Evolutionary conservation across 2,329 filamentous ascomycete genomes (phyloP), one percentile per base, ranked within the genome.

Genomic region (Sporothrix schenckii): DNA sequence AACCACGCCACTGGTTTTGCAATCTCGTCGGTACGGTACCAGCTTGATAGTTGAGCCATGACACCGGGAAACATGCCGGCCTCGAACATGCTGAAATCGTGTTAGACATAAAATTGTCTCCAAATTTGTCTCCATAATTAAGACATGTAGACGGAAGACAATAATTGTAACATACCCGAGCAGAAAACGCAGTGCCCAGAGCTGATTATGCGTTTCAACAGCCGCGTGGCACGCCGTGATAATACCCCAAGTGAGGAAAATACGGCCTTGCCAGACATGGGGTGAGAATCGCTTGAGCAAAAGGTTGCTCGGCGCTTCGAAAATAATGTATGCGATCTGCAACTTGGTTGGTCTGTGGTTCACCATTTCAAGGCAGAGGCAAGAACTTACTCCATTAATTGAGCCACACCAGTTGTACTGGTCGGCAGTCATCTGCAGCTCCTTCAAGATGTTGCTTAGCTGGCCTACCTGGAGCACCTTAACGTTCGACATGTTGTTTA

Each of bases 271-370:
- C 69, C 69, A 71, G 7, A 56, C 49, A n/a, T 71, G 69, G 1
- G 69, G 69, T 16, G 44, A 68, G 19, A 71, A 65, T 47, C n/a
- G 66, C 0, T 86, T 88, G 2, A 89, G 78, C 0, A 74, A 74
- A 70, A 89, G 80, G 72, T 89, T 90, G 0, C 86, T 88, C 0
- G 87, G 88, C 0, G 89, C 78, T 75, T 89, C 72, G 41, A 73
- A 73, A 7, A 73, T 44, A 44, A 69, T 71, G 47, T 72, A 72
- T 10, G 70, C 54, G 24, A 72, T 71, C 58, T 72, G 60, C 19
- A 24, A 52, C 41, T 44, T 44, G 9, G 47, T 41, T 7, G 14
- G 56, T 53, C 19, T 34, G 63, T 27, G 16, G 27, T 39, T 39
- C 21, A 10, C 4, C 5, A 19, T 14, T n/a, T 19, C 10, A 44